Evolutionary conservation across 768 basidiomycete species (phyloP), one percentile per base, ranked within the genome.

Genomic region (Tylopilus cervinicoccineus): DNA sequence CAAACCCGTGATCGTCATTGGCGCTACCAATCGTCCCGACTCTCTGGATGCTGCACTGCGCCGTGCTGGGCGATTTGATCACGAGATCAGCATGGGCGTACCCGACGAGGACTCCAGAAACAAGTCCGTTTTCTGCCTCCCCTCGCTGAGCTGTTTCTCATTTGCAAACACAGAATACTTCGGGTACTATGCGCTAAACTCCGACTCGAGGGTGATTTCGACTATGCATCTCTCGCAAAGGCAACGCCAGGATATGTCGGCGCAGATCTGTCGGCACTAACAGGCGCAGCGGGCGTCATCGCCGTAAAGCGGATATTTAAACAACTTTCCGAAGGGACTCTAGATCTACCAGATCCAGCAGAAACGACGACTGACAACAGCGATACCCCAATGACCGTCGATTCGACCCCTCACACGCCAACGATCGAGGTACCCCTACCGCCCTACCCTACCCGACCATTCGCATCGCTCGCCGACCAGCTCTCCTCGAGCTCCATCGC

Each of bases 231-330:
- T 5, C 76, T 99, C 5, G 94, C 95, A 17, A 95, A 92, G 68
- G 83, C 87, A 1, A 99, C 95, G 0, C 96, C 96, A 3, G 96
- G 96, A 3, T 99, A 96, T 58, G 94, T 98, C 12, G 94, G 96
- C 24, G 96, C 96, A 0, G 95, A 99, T 71, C 67, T 98, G 27
- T 81, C 88, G 1, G 88, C 94, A 1, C 70, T 98, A 6, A 90
- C 93, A 0, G 88, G 92, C 8, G 93, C 93, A 19, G 95, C 95
- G 2, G 95, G 95, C 2, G 88, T 97, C 46, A 87, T 93, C 41
- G 94, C 96, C 1, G 94, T 98, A 27, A 97, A 97, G 67, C 80
- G 96, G 22, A 96, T 98, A 60, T 97, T 98, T 69, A 80, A 86
- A 54, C 75, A 81, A 56, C 65, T 93, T 9, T 84, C 86, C 0